A percentile compares a stretch with the other conserved stretches of the same genome.
phyloP scores from a whole-genome alignment of 2,329 filamentous ascomycete genomes.

The Tympanopsis confertula region DNA sequence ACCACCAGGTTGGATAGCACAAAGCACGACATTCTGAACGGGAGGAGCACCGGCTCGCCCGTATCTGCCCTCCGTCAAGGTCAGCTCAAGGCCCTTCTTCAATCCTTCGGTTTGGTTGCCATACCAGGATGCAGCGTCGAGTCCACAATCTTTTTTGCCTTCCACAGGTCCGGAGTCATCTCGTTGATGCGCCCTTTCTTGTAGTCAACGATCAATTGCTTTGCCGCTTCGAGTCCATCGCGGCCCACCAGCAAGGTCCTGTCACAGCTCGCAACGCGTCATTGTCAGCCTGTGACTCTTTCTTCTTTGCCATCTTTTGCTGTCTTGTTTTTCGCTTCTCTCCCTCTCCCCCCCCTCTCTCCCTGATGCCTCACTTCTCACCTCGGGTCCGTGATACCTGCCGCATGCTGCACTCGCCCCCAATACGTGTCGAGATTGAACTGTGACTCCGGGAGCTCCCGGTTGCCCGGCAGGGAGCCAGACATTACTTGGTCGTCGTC shows the following conservation, averaged over 20 bases:
- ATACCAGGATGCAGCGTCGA: constrained; percentile 89
- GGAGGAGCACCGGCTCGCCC: constrained; percentile 79
- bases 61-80: constrained; percentile 51
- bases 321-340: neutral
- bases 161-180: constrained; percentile 88
- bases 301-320: neutral
- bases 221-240: constrained; percentile 73
- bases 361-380: constrained; percentile 34
- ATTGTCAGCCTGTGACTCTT: neutral
- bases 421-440: constrained; percentile 89
- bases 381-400: constrained; percentile 88
- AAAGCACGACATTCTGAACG: constrained; percentile 95
- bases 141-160: constrained; percentile 92
- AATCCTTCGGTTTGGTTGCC: constrained; percentile 9
- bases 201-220: constrained; percentile 69
- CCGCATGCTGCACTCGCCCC: constrained; percentile 83
- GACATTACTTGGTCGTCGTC: constrained; percentile 36
- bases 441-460: constrained; percentile 81
- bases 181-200: constrained; percentile 68
- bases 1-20: constrained; percentile 88
- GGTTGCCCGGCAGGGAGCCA: constrained; percentile 51
- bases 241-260: constrained; percentile 79
- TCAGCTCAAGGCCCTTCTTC: constrained; percentile 1
- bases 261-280: constrained; percentile 5
- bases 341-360: too few species aligned